Base-by-base conservation (phyloP, 768 basidiomycete species). In the Sistotremastrum niveocremeum region DNA sequence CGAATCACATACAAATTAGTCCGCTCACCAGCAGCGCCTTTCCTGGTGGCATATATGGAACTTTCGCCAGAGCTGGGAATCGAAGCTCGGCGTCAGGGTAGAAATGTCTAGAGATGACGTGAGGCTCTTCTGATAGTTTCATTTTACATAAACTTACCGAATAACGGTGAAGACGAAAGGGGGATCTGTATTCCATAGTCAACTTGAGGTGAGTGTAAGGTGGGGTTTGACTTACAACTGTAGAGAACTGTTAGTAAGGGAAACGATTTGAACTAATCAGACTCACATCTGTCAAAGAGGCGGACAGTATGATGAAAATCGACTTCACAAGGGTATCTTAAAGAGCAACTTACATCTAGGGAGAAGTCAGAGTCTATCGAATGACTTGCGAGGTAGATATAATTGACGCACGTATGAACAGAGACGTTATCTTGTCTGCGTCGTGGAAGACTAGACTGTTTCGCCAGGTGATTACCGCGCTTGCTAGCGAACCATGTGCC, bases 371-470 rank as follows among this genome's bases (percentile, higher is more conserved):
- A 20, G 20, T 20, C 20, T 20, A 20, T 20, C 20, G 20, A 20
- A 20, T 20, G 20, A 20, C 20, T 20, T 20, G 20, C 20, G 20
- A 20, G 20, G 20, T 20, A 20, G 20, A 20, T 20, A 20, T 20
- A 20, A 20, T 20, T 20, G 20, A 20, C 20, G 20, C 20, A 20
- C 20, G 95, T 33, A 99, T 77, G 65, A 93, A 98, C 29, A 99
- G 67, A 7, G 85, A 89, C 11, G 87, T 97, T 57, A 97, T 86
- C 63, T 98, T 98, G 62, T 99, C 95, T 46, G 79, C 73, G 56
- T 94, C 91, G 57, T 99, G 95, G 67, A 99, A 99, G 3, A 99
- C 95, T 28, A 99, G 77, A 52, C 88, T 93, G 57, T 99, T 99
- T 50, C 95, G 74, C 95, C 95, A 99, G 7, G 94, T 97, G 54